A percentile compares a stretch with the other conserved stretches of the same genome.
Evolutionary conservation across 176 grass and related monocot species (phyloP).

Genomic region (Luzula sylvatica): DNA sequence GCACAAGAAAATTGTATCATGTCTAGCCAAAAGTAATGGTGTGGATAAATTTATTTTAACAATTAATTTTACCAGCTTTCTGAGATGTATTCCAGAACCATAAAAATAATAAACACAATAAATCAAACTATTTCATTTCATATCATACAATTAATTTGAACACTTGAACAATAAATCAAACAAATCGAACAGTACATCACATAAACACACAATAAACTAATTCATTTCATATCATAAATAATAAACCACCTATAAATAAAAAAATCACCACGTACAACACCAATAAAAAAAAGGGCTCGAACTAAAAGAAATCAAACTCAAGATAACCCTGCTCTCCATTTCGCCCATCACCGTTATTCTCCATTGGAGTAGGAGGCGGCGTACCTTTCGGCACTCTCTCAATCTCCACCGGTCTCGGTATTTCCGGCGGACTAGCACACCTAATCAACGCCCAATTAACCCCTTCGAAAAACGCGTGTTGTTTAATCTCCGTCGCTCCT

Average conservation of each 20-base stretch:
- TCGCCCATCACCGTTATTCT: constrained; percentile 16
- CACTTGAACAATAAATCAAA: too few relatives aligned
- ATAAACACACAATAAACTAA: not conserved
- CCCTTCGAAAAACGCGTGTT: constrained; percentile 83
- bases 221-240: not conserved
- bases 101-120: too few relatives aligned
- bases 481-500: constrained; percentile 82
- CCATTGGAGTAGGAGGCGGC: not conserved
- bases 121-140: too few relatives aligned
- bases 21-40: too few relatives aligned
- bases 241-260: not conserved
- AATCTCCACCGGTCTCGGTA: constrained; percentile 52
- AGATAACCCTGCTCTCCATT: constrained; percentile 68
- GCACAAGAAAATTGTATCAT: too few relatives aligned
- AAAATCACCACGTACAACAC: constrained; percentile 6
- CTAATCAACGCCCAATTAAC: constrained; percentile 89
- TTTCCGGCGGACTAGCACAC: constrained; percentile 73
- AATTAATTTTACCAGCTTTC: too few relatives aligned
- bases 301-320: constrained; percentile 87
- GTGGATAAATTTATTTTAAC: too few relatives aligned
- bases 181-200: too few relatives aligned
- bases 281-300: constrained; percentile 10
- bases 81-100: too few relatives aligned
- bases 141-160: too few relatives aligned
- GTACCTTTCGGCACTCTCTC: constrained; percentile 25